Conservation (phyloP, 257 asterid genomes). For the Lithospermum erythrorhizon region DNA sequence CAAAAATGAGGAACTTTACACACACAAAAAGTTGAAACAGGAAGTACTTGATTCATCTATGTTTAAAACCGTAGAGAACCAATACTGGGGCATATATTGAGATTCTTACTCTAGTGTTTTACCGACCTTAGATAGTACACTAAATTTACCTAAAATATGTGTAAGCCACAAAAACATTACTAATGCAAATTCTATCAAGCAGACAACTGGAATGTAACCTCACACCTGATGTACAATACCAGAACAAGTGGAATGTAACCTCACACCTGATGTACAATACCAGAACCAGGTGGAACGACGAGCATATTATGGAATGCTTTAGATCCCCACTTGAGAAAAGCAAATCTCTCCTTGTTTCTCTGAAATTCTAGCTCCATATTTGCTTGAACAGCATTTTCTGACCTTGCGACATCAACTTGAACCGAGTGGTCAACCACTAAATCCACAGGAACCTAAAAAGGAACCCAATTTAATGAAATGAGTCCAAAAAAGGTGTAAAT, state of each 20-base stretch:
- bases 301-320: slow-evolving; percentile 92
- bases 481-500: neutral
- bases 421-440: slow-evolving; percentile 95
- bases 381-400: slow-evolving; percentile 86
- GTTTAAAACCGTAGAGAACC: too few species aligned
- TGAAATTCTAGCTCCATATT: slow-evolving; percentile 90
- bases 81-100: too few species aligned
- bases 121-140: too few species aligned
- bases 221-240: slow-evolving; percentile 80
- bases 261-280: slow-evolving; percentile 91
- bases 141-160: too few species aligned
- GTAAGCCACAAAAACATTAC: neutral
- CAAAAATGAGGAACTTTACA: neutral
- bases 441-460: slow-evolving; percentile 88
- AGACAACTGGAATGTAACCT: slow-evolving; percentile 7
- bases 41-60: too few species aligned
- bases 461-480: slow-evolving; percentile 10
- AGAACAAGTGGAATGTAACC: slow-evolving; percentile 7
- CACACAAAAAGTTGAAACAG: neutral
- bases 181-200: neutral
- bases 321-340: slow-evolving; percentile 98
- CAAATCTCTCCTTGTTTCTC: slow-evolving; percentile 95
- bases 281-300: slow-evolving; percentile 98
- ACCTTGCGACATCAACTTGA: slow-evolving; percentile 87
- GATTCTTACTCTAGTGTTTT: too few species aligned